Percentiles rank a stretch among this genome's conserved stretches.
These are phyloP conservation scores for Kalanchoe fedtschenkoi DNA, from an alignment of 164 flowering plant genomes.

Conservation along the genomic window DNA sequence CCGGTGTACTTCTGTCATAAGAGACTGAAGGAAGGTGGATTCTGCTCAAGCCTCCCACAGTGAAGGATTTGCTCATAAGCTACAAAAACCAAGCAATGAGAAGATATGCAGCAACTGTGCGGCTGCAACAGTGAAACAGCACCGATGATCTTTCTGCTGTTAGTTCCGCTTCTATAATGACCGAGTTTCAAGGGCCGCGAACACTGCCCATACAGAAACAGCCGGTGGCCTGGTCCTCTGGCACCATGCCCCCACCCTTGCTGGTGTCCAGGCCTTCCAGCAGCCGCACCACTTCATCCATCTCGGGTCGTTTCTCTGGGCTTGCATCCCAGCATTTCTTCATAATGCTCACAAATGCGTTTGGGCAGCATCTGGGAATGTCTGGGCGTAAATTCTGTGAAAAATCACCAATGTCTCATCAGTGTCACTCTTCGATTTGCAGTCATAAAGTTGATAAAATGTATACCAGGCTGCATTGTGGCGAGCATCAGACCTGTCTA, in stretches of 20 bases:
- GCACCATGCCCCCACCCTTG: neutral
- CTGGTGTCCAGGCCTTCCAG: conserved; percentile 1
- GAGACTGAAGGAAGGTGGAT: neutral
- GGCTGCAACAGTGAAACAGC: neutral
- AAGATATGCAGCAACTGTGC: neutral
- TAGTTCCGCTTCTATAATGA: neutral
- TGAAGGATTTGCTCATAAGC: neutral
- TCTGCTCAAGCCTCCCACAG: neutral
- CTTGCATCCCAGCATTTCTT: neutral
- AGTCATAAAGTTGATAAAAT: neutral
- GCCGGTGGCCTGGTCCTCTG: neutral
- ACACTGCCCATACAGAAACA: neutral
- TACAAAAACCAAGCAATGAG: neutral
- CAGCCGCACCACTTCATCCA: conserved; percentile 1
- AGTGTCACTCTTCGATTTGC: neutral
- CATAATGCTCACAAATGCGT: conserved; percentile 3
- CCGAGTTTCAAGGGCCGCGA: neutral
- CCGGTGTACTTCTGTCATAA: conserved; percentile 4
- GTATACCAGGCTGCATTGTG: neutral
- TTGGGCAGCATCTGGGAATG: neutral
- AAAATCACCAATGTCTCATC: neutral
- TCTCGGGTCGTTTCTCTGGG: neutral
- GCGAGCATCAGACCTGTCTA: neutral
- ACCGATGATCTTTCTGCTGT: neutral
- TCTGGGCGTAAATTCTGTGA: conserved; percentile 3